These are phyloP conservation scores for Pythium folliculosum DNA, from an alignment of 352 stramenopile species.

Conservation along the genomic window DNA sequence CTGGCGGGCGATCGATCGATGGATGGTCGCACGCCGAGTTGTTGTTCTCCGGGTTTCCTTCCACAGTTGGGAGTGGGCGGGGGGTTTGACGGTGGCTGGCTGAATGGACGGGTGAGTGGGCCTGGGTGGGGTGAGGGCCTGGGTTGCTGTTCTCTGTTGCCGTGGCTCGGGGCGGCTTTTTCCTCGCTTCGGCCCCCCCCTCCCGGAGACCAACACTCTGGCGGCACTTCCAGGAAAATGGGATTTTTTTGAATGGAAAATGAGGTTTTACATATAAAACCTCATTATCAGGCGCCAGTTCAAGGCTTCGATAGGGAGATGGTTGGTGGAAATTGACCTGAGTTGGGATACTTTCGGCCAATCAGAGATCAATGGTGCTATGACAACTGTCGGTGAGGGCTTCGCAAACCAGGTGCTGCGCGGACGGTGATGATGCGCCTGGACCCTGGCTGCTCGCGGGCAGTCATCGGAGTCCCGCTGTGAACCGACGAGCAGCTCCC, in stretches of 20 bases:
- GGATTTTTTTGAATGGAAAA: slow-evolving; percentile 20
- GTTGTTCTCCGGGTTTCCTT: background rate
- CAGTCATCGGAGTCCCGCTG: too few species aligned
- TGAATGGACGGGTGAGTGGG: slow-evolving; percentile 10
- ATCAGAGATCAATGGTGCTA: background rate
- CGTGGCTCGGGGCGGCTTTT: background rate
- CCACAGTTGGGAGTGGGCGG: background rate
- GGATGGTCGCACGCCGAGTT: background rate
- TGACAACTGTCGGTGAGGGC: background rate
- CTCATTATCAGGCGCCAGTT: slow-evolving; percentile 20
- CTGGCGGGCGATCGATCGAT: too few species aligned
- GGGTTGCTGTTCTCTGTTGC: slow-evolving; percentile 24
- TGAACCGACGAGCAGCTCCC: background rate
- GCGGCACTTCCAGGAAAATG: slow-evolving; percentile 9
- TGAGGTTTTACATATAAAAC: slow-evolving; percentile 30
- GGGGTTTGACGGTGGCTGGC: slow-evolving; percentile 10
- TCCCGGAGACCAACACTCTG: slow-evolving; percentile 26
- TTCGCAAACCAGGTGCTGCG: too few species aligned
- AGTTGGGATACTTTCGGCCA: slow-evolving; percentile 9
- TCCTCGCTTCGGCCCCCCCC: background rate
- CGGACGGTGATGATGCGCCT: too few species aligned
- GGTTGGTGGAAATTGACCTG: slow-evolving; percentile 26
- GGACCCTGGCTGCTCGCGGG: too few species aligned
- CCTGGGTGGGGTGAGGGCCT: too few species aligned
- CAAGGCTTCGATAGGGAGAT: background rate